phyloP scores from a whole-genome alignment of 352 stramenopile species.

The Globisporangium nunn region DNA sequence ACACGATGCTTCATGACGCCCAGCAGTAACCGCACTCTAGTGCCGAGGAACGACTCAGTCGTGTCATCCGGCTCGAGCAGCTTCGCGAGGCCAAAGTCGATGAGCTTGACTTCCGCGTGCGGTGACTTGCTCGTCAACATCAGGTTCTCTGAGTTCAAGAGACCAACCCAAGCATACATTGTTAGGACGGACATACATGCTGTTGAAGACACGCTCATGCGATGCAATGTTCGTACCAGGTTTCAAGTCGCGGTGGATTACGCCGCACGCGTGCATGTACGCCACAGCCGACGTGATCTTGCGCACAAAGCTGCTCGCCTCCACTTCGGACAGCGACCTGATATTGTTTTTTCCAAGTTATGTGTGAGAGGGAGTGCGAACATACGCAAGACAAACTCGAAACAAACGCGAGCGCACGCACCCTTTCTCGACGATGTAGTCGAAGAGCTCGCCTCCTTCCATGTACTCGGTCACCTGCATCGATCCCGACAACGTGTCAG shows the following conservation, averaged over 20 bases:
- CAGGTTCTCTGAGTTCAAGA: slow-evolving; percentile 47
- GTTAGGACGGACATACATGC: background rate
- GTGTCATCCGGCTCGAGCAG: slow-evolving; percentile 80
- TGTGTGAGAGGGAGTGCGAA: background rate
- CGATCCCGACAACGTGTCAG: background rate
- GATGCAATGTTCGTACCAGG: slow-evolving; percentile 32
- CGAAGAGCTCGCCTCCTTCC: slow-evolving; percentile 84
- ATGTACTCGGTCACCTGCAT: slow-evolving; percentile 84
- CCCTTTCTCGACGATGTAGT: slow-evolving; percentile 89
- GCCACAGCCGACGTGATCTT: slow-evolving; percentile 87
- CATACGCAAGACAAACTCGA: background rate
- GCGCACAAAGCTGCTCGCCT: slow-evolving; percentile 80
- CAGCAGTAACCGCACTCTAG: slow-evolving; percentile 24
- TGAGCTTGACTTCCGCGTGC: slow-evolving; percentile 94
- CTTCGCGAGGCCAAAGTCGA: slow-evolving; percentile 98
- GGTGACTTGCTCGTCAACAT: slow-evolving; percentile 81
- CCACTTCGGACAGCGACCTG: slow-evolving; percentile 81
- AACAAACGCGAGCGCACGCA: slow-evolving; percentile 9
- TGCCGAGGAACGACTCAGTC: slow-evolving; percentile 80
- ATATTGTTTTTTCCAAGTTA: background rate
- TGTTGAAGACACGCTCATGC: background rate
- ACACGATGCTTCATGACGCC: background rate
- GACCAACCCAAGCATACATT: background rate
- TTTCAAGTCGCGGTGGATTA: slow-evolving; percentile 89
- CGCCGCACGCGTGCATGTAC: slow-evolving; percentile 84